Evolutionary conservation across 352 stramenopile genomes (phyloP).

Genomic region (Globisporangium polare): DNA sequence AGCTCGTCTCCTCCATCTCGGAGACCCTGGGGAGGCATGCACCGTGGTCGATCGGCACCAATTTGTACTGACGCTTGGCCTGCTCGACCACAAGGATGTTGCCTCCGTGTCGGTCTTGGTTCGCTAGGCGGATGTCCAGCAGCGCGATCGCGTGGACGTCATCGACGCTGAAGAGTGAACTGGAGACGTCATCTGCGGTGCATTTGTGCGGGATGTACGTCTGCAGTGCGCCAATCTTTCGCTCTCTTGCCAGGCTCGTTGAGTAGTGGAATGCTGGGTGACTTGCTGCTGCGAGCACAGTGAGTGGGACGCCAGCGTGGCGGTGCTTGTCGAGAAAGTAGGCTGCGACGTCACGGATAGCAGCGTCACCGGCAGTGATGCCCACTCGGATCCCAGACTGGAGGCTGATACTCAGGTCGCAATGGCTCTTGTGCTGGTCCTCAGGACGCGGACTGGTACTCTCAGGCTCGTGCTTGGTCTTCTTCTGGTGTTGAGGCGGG

Average conservation of each 20-base stretch:
- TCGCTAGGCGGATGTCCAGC: slow-evolving; percentile 75
- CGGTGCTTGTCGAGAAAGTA: slow-evolving; percentile 51
- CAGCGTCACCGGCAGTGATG: slow-evolving; percentile 40
- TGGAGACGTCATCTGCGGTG: slow-evolving; percentile 53
- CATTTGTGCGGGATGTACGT: slow-evolving; percentile 59
- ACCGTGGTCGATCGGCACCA: slow-evolving; percentile 79
- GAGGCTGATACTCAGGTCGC: neutral
- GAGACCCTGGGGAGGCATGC: slow-evolving; percentile 53
- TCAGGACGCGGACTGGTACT: neutral
- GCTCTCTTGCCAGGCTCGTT: neutral
- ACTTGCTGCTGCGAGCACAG: slow-evolving; percentile 28
- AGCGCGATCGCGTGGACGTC: slow-evolving; percentile 73
- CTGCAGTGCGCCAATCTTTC: slow-evolving; percentile 56
- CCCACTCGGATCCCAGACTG: slow-evolving; percentile 36
- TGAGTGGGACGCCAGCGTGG: slow-evolving; percentile 43
- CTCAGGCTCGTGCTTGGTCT: neutral
- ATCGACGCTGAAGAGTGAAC: slow-evolving; percentile 31
- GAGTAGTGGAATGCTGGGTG: slow-evolving; percentile 41
- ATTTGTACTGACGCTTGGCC: slow-evolving; percentile 23
- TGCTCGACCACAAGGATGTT: slow-evolving; percentile 59
- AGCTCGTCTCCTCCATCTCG: slow-evolving; percentile 51
- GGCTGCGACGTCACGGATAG: slow-evolving; percentile 49
- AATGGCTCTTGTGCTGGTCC: neutral
- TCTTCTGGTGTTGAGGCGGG: neutral
- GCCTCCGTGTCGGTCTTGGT: slow-evolving; percentile 77